phyloP scores from a whole-genome alignment of 2,329 filamentous ascomycete genomes.

The Cytospora schulzeri region DNA sequence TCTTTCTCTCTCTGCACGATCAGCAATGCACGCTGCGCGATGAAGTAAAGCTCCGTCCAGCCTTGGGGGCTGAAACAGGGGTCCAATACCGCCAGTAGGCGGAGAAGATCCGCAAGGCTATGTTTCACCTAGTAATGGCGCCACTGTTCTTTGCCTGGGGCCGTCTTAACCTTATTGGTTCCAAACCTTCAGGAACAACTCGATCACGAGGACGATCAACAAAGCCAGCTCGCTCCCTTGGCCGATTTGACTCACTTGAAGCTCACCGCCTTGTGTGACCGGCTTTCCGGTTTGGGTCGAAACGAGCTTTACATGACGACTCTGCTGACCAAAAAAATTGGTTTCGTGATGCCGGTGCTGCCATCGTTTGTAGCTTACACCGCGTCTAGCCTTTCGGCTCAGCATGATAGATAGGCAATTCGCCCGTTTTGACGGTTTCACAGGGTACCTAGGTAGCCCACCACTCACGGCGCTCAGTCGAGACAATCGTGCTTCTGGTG shows the following conservation, averaged over 20 bases:
- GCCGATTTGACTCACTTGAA: slow-evolving; percentile 1
- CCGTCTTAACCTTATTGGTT: background rate
- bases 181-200: background rate
- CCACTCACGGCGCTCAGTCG: background rate
- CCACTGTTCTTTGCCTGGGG: background rate
- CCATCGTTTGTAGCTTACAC: background rate
- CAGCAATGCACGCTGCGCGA: background rate
- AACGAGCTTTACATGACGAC: background rate
- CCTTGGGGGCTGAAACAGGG: background rate
- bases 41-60: slow-evolving; percentile 1
- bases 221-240: background rate
- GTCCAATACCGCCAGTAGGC: background rate
- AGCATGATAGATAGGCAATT: background rate
- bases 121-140: slow-evolving; percentile 6
- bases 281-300: background rate
- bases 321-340: background rate
- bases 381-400: background rate
- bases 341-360: background rate
- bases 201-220: slow-evolving; percentile 6
- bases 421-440: background rate
- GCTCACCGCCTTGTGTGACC: background rate
- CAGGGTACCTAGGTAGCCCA: too few relatives aligned
- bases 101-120: slow-evolving; percentile 5
- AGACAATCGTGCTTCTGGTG: background rate
- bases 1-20: background rate